These are phyloP conservation scores for Nitzschia sp. DNA, from an alignment of 108 stramenopile genomes.

Conservation along the genomic window DNA sequence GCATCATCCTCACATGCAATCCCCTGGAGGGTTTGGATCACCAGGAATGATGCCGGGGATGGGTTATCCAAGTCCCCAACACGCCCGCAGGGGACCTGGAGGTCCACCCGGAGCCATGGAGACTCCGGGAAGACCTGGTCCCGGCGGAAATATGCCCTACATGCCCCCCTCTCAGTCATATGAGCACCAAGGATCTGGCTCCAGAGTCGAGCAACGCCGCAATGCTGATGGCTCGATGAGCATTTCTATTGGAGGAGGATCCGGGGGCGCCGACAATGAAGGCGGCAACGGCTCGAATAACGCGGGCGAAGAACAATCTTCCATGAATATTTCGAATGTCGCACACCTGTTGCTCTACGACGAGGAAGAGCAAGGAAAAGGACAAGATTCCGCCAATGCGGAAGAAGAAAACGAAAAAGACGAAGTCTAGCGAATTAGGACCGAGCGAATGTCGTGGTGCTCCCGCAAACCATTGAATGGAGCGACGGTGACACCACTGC, in stretches of 20 bases:
- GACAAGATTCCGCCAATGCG: not conserved
- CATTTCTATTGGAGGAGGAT: constrained; percentile 48
- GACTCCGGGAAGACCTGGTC: constrained; percentile 23
- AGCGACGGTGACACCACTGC: not conserved
- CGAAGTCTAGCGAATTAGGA: not conserved
- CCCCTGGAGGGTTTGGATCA: constrained; percentile 45
- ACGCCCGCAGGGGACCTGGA: constrained; percentile 10
- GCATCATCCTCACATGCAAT: constrained; percentile 43
- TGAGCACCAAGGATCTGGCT: constrained; percentile 12
- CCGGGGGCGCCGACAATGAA: constrained; percentile 2
- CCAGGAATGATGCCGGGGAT: constrained; percentile 38
- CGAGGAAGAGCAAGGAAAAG: constrained; percentile 19
- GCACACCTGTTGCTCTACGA: constrained; percentile 34
- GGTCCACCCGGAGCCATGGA: constrained; percentile 30
- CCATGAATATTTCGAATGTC: constrained; percentile 22
- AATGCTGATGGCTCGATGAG: constrained; percentile 65
- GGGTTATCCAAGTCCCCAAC: constrained; percentile 38
- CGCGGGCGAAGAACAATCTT: constrained; percentile 4
- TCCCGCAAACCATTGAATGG: not conserved
- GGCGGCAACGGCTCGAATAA: constrained; percentile 1
- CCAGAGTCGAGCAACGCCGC: constrained; percentile 52
- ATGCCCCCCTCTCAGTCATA: constrained; percentile 37
- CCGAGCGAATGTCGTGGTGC: not conserved
- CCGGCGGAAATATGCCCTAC: too few species aligned
- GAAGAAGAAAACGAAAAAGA: not conserved